phyloP scores from a whole-genome alignment of 352 stramenopile genomes.

The Peronospora farinosa region DNA sequence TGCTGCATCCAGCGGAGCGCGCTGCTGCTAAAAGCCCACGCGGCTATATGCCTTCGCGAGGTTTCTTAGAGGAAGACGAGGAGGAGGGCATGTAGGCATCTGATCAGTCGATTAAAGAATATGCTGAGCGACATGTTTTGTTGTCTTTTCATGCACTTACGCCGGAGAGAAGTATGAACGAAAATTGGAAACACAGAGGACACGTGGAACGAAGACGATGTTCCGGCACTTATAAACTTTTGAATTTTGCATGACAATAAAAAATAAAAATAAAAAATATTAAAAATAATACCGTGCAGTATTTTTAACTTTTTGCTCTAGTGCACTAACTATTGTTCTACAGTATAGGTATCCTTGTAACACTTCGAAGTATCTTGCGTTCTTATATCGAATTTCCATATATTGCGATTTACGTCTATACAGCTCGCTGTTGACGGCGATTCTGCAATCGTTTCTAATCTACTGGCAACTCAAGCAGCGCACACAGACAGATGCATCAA shows the following conservation, averaged over 20 bases:
- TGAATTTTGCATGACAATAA: background rate
- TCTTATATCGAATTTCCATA: too few relatives aligned
- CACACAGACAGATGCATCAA: too few relatives aligned
- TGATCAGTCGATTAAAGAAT: constrained; percentile 1
- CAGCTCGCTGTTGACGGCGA: too few relatives aligned
- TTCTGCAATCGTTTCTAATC: too few relatives aligned
- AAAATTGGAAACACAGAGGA: constrained; percentile 6
- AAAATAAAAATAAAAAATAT: too few relatives aligned
- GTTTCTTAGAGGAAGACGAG: constrained; percentile 79
- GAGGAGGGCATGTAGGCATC: constrained; percentile 58
- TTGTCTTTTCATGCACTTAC: constrained; percentile 7
- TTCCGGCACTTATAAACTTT: constrained; percentile 6
- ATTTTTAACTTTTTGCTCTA: background rate
- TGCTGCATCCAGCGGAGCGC: constrained; percentile 60
- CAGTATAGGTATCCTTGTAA: background rate
- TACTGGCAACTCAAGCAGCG: too few relatives aligned
- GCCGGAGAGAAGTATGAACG: constrained; percentile 10
- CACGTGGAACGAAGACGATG: constrained; percentile 28
- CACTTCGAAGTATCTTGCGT: background rate
- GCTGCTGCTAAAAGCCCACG: constrained; percentile 77
- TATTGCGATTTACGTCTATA: too few relatives aligned
- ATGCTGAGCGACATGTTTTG: background rate
- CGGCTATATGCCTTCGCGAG: constrained; percentile 79
- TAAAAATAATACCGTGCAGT: too few relatives aligned
- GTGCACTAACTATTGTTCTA: background rate